These are phyloP conservation scores for Colletotrichum sp. DNA, from an alignment of 2,329 filamentous ascomycete species.

Conservation along the genomic window DNA sequence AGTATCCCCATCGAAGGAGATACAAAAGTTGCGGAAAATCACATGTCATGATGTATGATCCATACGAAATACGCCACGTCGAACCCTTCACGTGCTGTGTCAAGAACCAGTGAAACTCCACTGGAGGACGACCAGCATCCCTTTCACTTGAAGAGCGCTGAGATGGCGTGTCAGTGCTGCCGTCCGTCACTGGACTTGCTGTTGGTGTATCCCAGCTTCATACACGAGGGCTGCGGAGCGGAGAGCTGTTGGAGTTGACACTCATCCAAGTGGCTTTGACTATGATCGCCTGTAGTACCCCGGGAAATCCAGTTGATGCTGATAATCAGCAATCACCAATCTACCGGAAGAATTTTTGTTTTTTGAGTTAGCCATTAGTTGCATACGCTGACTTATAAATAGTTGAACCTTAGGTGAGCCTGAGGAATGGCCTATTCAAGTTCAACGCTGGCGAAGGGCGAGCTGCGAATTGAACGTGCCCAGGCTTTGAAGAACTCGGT, in stretches of 20 bases:
- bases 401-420: no score
- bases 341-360: no score
- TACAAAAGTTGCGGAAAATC: not conserved
- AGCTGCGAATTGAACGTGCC: no score
- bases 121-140: no score
- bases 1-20: fast-evolving
- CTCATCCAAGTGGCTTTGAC: not conserved
- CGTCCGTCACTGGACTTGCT: not conserved
- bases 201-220: not conserved
- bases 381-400: no score
- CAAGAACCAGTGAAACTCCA: not conserved
- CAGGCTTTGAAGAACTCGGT: no score
- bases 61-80: not conserved
- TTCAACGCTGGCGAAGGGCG: not conserved
- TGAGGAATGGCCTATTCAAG: no score
- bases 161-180: fast-evolving
- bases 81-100: not conserved
- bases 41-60: not conserved
- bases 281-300: no score
- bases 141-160: fast-evolving
- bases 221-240: fast-evolving
- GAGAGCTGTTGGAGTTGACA: not conserved
- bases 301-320: no score
- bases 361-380: no score
- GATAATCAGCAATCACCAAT: no score